Conservation (phyloP, 495 filamentous ascomycete genomes). For the Talaromyces liani region DNA sequence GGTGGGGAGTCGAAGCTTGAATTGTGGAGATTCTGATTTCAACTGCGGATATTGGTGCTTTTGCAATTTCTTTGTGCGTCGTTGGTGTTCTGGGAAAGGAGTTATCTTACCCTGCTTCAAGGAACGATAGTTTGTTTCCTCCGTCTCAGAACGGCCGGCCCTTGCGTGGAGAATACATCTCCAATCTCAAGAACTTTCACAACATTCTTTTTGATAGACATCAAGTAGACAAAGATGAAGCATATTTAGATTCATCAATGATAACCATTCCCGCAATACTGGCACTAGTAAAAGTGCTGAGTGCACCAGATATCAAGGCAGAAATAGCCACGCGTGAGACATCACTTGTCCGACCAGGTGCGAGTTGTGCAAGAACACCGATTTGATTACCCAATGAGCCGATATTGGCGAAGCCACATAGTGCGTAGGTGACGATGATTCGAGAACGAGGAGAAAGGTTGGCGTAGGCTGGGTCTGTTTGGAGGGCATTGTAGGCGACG, state of each 20-base stretch:
- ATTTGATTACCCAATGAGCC: constrained; percentile 80
- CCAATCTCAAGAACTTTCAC: too few species aligned
- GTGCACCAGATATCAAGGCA: constrained; percentile 68
- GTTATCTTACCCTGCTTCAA: too few species aligned
- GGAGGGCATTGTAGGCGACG: constrained; percentile 50
- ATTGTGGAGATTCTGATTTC: too few species aligned
- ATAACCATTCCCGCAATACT: constrained; percentile 71
- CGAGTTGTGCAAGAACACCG: constrained; percentile 74
- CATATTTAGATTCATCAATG: constrained; percentile 37
- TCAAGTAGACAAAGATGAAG: not conserved
- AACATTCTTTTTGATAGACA: too few species aligned
- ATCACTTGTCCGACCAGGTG: constrained; percentile 64
- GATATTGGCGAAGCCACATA: constrained; percentile 77
- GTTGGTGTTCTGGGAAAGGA: too few species aligned
- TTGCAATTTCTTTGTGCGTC: too few species aligned
- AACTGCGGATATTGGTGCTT: too few species aligned
- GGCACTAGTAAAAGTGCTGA: constrained; percentile 75
- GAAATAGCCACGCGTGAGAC: constrained; percentile 68
- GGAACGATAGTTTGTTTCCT: too few species aligned
- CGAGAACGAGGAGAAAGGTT: constrained; percentile 59
- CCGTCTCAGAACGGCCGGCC: too few species aligned
- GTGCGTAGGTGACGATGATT: constrained; percentile 64
- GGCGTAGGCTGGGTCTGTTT: constrained; percentile 35
- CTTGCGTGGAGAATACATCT: too few species aligned
- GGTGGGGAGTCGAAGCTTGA: too few species aligned